Evolutionary conservation across 169 alveolate genomes (phyloP).

Genomic region (Theileria sp.): DNA sequence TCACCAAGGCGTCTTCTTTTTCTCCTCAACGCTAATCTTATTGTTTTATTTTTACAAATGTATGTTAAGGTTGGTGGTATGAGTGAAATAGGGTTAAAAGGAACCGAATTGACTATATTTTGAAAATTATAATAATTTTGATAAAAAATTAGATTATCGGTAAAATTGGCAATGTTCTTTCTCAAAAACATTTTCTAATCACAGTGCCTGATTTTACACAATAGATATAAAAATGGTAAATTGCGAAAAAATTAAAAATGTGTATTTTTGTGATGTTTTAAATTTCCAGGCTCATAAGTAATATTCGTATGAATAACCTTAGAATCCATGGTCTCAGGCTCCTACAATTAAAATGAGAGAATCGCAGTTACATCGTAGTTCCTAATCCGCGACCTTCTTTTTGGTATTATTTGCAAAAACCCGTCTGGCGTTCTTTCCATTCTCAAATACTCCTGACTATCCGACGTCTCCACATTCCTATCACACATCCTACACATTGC

Average conservation of each 20-base stretch:
- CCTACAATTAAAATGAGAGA: not conserved
- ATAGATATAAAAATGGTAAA: not conserved
- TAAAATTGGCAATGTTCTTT: not conserved
- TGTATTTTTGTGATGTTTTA: not conserved
- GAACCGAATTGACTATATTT: not conserved
- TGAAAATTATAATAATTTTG: not conserved
- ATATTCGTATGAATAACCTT: not conserved
- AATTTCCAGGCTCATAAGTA: not conserved
- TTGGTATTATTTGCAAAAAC: constrained; percentile 61
- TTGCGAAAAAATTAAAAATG: not conserved
- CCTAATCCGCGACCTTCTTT: constrained; percentile 47
- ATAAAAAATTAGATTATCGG: not conserved
- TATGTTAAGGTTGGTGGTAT: not conserved
- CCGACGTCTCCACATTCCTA: constrained; percentile 51
- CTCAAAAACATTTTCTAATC: not conserved
- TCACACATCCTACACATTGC: constrained; percentile 49
- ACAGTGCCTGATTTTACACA: not conserved
- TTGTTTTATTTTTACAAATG: constrained; percentile 48
- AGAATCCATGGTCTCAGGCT: not conserved
- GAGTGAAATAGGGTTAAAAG: not conserved
- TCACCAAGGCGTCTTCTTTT: constrained; percentile 51
- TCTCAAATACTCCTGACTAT: constrained; percentile 61
- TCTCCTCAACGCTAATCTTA: constrained; percentile 52
- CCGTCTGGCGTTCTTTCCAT: constrained; percentile 67
- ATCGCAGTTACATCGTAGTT: not conserved